Evolutionary conservation across 129 eudicot species (phyloP).

Genomic region (Smallanthus sonchifolius): DNA sequence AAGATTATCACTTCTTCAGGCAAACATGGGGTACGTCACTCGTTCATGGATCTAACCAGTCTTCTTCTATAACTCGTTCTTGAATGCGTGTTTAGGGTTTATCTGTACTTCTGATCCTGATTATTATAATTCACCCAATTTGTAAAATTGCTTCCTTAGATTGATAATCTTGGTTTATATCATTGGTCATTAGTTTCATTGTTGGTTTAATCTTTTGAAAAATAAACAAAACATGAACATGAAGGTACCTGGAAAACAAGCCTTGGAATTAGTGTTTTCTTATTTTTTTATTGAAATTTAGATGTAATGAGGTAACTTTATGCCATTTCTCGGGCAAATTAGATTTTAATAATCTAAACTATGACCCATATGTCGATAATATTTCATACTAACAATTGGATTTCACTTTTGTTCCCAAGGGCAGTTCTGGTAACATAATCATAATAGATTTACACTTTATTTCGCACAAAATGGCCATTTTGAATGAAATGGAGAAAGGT

Average conservation of each 20-base stretch:
- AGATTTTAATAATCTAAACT: no score
- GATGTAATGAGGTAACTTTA: neutral
- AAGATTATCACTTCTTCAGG: conserved; percentile 19
- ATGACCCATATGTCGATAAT: no score
- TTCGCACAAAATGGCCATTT: no score
- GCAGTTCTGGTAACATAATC: no score
- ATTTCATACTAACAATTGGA: no score
- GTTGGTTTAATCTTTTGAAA: neutral
- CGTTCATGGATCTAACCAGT: conserved; percentile 10
- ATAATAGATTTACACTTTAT: no score
- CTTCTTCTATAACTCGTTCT: neutral
- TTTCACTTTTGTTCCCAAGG: no score
- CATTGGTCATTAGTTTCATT: neutral
- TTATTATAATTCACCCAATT: neutral
- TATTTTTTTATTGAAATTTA: no score
- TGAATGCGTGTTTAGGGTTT: neutral
- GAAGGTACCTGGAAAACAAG: neutral
- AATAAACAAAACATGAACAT: neutral
- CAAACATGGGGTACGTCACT: conserved; percentile 35
- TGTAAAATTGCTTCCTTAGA: neutral
- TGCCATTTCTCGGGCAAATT: neutral
- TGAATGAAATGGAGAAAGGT: no score
- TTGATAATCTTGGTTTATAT: neutral
- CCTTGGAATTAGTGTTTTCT: neutral
- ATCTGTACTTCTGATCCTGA: neutral